Evolutionary conservation across 345 rosid species (phyloP).

Genomic region (Arabis alpina): DNA sequence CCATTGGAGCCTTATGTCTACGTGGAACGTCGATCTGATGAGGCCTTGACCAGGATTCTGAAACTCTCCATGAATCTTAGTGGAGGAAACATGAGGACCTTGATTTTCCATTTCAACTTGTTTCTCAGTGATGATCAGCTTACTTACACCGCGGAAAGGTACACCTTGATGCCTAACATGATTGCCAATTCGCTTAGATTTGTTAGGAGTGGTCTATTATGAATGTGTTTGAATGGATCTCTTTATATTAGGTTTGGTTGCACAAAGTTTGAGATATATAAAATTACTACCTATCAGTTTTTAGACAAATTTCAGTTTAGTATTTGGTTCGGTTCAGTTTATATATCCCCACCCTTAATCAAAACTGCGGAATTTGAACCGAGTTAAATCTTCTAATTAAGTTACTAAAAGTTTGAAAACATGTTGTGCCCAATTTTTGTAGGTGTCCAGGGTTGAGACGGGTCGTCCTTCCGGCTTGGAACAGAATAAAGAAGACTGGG

Average conservation of each 20-base stretch:
- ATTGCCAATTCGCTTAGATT: neutral
- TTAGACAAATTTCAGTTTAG: neutral
- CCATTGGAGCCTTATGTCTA: slow-evolving; percentile 79
- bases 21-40: slow-evolving; percentile 62
- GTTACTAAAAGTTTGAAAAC: neutral
- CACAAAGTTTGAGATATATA: neutral
- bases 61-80: slow-evolving; percentile 77
- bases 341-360: neutral
- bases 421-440: neutral
- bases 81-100: slow-evolving; percentile 54
- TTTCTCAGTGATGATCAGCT: slow-evolving; percentile 75
- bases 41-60: slow-evolving; percentile 56
- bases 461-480: slow-evolving; percentile 87
- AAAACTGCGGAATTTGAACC: neutral
- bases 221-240: no score
- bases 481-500: slow-evolving; percentile 70
- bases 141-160: slow-evolving; percentile 86
- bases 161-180: slow-evolving; percentile 2
- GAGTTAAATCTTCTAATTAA: neutral
- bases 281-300: neutral
- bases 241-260: no score
- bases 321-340: no score
- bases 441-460: slow-evolving; percentile 73
- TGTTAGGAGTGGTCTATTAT: no score
- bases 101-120: slow-evolving; percentile 71